Evolutionary conservation across 2,329 filamentous ascomycete species (phyloP).

Genomic region (Cytospora mali): DNA sequence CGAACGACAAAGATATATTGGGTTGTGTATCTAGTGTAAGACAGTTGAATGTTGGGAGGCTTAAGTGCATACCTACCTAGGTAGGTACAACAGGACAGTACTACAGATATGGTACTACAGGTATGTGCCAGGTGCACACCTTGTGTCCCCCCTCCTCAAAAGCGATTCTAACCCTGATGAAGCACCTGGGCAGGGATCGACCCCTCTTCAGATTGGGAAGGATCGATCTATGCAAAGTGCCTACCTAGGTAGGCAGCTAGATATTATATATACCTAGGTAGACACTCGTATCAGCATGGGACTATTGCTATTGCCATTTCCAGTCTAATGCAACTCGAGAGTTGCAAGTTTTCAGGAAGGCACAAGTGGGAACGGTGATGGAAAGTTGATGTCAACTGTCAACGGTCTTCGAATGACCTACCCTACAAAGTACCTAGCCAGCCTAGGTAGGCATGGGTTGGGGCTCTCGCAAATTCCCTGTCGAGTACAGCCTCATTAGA

Average conservation of each 20-base stretch:
- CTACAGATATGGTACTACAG: no score
- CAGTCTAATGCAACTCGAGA: neutral
- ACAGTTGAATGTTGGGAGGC: no score
- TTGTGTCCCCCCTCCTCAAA: no score
- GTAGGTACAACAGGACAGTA: no score
- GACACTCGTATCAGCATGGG: no score
- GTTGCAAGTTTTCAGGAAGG: neutral
- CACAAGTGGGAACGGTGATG: no score
- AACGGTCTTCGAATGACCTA: no score
- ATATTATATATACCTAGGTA: no score
- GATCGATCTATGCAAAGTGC: neutral
- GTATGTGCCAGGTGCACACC: neutral
- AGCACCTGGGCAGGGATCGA: neutral
- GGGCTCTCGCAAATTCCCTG: neutral
- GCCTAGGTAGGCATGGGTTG: neutral
- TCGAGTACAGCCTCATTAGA: neutral
- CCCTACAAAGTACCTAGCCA: neutral
- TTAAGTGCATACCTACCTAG: no score
- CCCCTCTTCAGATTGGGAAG: neutral
- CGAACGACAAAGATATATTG: no score
- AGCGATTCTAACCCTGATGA: neutral
- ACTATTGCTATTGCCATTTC: neutral
- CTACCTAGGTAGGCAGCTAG: neutral
- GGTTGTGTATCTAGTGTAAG: no score
- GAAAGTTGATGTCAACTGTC: no score